Percentiles rank a stretch among this genome's conserved stretches.
These are phyloP conservation scores for Xylariaceae sp. DNA, from an alignment of 2,329 filamentous ascomycete genomes.

Conservation along the genomic window DNA sequence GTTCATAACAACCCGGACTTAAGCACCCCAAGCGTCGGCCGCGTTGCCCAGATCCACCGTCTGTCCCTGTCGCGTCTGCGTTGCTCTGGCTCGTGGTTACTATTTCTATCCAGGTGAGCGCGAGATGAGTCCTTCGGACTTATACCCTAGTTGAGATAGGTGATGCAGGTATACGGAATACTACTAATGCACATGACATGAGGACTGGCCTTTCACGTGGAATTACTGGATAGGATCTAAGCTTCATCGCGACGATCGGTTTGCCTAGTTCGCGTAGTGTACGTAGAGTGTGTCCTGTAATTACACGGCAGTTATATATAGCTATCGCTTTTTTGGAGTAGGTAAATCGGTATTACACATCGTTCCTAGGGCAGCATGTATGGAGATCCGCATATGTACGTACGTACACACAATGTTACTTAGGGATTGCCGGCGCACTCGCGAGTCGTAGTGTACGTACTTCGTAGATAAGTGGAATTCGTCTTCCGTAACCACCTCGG, in stretches of 20 bases:
- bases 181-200: neutral
- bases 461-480: neutral
- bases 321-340: neutral
- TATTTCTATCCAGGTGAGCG: constrained; percentile 15
- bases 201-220: neutral
- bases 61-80: neutral
- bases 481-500: neutral
- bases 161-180: constrained; percentile 1
- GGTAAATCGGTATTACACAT: no score
- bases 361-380: no score
- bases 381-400: no score
- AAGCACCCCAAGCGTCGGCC: neutral
- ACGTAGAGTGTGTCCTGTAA: neutral
- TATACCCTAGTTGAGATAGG: constrained; percentile 18
- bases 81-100: constrained; percentile 7
- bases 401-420: no score
- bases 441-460: no score
- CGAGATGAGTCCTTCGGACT: constrained; percentile 6
- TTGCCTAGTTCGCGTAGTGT: neutral
- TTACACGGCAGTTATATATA: neutral
- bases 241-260: neutral
- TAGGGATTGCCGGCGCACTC: no score
- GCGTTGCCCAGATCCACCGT: neutral
- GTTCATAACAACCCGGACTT: no score
- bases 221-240: neutral